Conservation (phyloP, 179 eudicot species). For the Amaranthus tricolor region DNA sequence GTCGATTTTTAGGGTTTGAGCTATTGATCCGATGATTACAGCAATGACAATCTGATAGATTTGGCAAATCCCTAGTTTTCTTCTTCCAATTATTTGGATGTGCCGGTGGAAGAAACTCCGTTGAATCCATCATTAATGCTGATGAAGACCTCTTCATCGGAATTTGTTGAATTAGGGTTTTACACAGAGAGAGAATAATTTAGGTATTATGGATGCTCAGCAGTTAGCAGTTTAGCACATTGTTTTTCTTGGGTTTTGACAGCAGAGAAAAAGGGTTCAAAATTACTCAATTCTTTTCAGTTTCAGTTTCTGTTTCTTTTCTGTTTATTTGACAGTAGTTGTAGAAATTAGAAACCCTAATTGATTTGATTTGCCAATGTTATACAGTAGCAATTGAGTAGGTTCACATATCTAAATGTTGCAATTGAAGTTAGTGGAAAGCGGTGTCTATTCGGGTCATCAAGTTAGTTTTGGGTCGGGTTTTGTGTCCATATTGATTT, state of each 20-base stretch:
- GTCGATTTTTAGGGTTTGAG: slow-evolving; percentile 57
- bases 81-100: slow-evolving; percentile 23
- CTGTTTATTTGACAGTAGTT: too few species aligned
- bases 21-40: slow-evolving; percentile 53
- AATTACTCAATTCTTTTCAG: not conserved
- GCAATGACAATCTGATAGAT: slow-evolving; percentile 67
- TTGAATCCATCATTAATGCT: slow-evolving; percentile 7
- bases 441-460: too few species aligned
- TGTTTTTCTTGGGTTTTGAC: not conserved
- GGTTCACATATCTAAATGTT: too few species aligned
- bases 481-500: too few species aligned
- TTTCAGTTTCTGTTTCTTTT: not conserved
- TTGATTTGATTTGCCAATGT: too few species aligned
- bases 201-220: not conserved
- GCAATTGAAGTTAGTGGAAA: too few species aligned
- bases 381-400: too few species aligned
- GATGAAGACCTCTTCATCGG: slow-evolving; percentile 29
- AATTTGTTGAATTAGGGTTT: slow-evolving; percentile 23
- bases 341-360: too few species aligned
- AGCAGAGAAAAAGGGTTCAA: not conserved
- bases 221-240: not conserved
- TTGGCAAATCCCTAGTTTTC: slow-evolving; percentile 74
- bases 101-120: slow-evolving; percentile 29
- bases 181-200: not conserved
- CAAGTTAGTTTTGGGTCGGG: too few species aligned